Conservation (phyloP, 2,329 filamentous ascomycete genomes). For the Aspergillus viridinutans region DNA sequence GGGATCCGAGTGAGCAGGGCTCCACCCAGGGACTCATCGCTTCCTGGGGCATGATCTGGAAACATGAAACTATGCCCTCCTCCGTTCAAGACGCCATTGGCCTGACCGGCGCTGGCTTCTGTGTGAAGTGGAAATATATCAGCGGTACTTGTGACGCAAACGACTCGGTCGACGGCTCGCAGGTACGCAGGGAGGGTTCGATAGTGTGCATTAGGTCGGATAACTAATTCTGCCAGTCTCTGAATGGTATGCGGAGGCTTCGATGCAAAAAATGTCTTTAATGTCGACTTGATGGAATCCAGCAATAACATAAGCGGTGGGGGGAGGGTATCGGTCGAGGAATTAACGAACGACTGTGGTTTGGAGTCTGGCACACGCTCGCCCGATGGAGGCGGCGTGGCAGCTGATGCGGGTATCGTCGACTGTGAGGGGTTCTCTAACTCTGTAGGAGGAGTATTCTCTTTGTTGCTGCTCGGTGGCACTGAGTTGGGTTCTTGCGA, state of each 20-base stretch:
- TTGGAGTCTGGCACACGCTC: constrained; percentile 42
- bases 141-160: constrained; percentile 79
- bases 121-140: constrained; percentile 72
- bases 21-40: constrained; percentile 84
- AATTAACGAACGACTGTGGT: constrained; percentile 42
- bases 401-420: constrained; percentile 32
- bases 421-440: constrained; percentile 25
- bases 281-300: constrained; percentile 54
- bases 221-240: constrained; percentile 79
- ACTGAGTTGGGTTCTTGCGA: constrained; percentile 25
- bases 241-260: constrained; percentile 91
- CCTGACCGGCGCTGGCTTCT: constrained; percentile 17
- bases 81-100: constrained; percentile 55
- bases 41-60: constrained; percentile 54
- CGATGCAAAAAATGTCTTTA: constrained; percentile 63
- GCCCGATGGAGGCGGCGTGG: constrained; percentile 35
- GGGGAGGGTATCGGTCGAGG: constrained; percentile 53
- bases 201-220: constrained; percentile 74
- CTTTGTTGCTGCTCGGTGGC: constrained; percentile 35
- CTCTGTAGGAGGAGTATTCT: constrained; percentile 30
- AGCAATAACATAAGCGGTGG: constrained; percentile 61
- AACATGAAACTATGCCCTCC: constrained; percentile 34
- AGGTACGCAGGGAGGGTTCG: constrained; percentile 77
- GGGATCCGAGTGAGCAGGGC: constrained; percentile 90
- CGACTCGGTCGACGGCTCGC: constrained; percentile 82